A percentile compares a stretch with the other conserved stretches of the same genome.
Conservation (phyloP, 1,284 basidiomycete genomes). For the Heimioporus retisporus region DNA sequence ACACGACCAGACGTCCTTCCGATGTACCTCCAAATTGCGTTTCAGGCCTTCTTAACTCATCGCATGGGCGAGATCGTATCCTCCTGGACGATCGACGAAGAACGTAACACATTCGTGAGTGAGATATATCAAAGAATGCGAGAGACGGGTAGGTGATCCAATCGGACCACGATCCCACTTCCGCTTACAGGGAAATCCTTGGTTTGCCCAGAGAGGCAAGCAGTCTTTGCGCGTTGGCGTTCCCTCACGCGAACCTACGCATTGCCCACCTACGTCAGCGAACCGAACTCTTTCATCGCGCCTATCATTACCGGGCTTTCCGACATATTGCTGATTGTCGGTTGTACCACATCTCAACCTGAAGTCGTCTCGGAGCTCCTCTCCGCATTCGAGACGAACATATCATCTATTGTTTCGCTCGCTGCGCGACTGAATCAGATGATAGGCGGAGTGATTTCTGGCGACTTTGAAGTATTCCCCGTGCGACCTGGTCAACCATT, state of each 20-base stretch:
- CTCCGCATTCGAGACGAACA: conserved; percentile 16
- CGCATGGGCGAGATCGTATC: conserved; percentile 6
- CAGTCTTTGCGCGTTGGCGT: conserved; percentile 27
- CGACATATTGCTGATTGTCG: conserved; percentile 11
- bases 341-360: conserved; percentile 5
- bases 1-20: conserved; percentile 5
- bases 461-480: conserved; percentile 19
- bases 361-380: conserved; percentile 4
- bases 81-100: conserved; percentile 24
- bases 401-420: conserved; percentile 8
- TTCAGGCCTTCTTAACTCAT: conserved; percentile 11
- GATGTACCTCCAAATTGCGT: conserved; percentile 22
- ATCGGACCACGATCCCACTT: neutral
- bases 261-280: conserved; percentile 8
- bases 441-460: conserved; percentile 15
- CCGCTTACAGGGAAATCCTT: conserved; percentile 1
- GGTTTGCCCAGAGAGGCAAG: conserved; percentile 24
- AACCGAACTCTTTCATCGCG: conserved; percentile 5
- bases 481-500: conserved; percentile 14
- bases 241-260: conserved; percentile 23
- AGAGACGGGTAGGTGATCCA: conserved; percentile 12
- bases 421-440: conserved; percentile 19
- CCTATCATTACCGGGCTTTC: conserved; percentile 10
- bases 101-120: conserved; percentile 12
- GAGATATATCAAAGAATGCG: conserved; percentile 18